Base-by-base conservation (phyloP, 1,284 basidiomycete genomes). In the Butyriboletus appendiculatus region DNA sequence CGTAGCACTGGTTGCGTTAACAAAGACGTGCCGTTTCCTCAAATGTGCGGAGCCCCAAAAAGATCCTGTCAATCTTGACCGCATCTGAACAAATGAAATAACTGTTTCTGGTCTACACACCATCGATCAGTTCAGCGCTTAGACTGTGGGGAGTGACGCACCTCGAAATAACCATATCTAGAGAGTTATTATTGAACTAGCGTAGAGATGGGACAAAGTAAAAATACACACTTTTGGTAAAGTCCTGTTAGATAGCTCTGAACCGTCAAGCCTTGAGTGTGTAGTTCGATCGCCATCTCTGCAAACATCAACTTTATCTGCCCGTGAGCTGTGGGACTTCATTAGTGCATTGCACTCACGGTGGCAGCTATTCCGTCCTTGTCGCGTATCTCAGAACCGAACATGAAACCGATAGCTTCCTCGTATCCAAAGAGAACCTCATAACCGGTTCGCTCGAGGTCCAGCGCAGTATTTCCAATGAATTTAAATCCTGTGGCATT, bases 391-490 rank as follows among this genome's bases (percentile, higher is more conserved):
- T 84, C 75, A 8, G 79, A 73, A 14, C 89, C 89, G 66, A 92
- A 85, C 90, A 93, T 92, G 64, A 82, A 94, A 2, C 92, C 90
- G 52, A 94, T 92, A 1, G 92, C 92, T 69, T 94, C 92, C 68
- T 94, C 92, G 62, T 94, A 94, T 9, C 86, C 90, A 67, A 94
- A 93, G 0, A 81, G 82, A 10, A 92, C 89, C 26, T 86, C 80
- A 63, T 81, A 91, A 1, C 90, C 92, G 45, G 84, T 72, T 39
- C 72, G 65, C 18, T 81, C 84, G 11, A 93, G 76, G 45, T 78
- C 73, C 26, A 91, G 72, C 2, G 87, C 89, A 5, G 83, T 86
- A 64, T 94, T 94, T 11, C 92, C 92, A 48, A 94, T 92, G 67
- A 82, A 92, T 67, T 91, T 92, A 72, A 92, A 92, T 1, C 90